Evolutionary conservation across 352 stramenopile species (phyloP), one percentile per base, ranked within the genome.

Genomic region (Pythium sp.): DNA sequence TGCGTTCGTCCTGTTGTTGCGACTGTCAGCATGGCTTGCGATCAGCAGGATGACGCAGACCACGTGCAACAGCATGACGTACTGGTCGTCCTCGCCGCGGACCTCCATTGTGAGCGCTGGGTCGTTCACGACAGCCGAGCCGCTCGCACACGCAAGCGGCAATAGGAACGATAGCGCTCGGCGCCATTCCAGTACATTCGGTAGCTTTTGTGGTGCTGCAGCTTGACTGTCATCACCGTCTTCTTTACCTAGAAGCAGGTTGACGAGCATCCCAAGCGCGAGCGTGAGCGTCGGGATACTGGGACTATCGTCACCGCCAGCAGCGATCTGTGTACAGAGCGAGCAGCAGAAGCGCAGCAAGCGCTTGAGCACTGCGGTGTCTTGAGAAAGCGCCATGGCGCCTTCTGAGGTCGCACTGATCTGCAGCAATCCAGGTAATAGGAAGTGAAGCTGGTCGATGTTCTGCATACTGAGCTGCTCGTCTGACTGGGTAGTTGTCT

Each of bases 391-490:
- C 14, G 79, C 77, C 1, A 74, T 72, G 2, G 86, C 85, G 3
- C 80, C 86, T 18, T 89, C 76, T 11, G 77, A 72, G 4, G 81
- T 82, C 22, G 86, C 86, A 55, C 85, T 94, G 55, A 96, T 75
- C 57, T 94, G 86, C 11, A 96, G 65, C 32, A 96, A 66, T 0
- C 88, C 88, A n/a, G 88, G 88, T 3, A 96, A 69, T 14, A 96
- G 62, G 58, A 94, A 96, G 56, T 93, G 85, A 22, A 96, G 76
- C 46, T 89, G 83, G 57, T 94, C 86, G 38, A 93, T 89, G 20
- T 22, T 85, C 73, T 51, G 64, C 59, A 28, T 69, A 71, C 24
- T 81, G 70, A 43, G 81, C 78, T 22, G 72, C 58, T n/a, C 4
- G 71, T 58, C 28, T 70, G 80, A 62, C 28, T 64, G 71, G 57